Evolutionary conservation across 805 yeast genomes (phyloP), one percentile per base, ranked within the genome.

Genomic region (Yamadazyma laniorum): DNA sequence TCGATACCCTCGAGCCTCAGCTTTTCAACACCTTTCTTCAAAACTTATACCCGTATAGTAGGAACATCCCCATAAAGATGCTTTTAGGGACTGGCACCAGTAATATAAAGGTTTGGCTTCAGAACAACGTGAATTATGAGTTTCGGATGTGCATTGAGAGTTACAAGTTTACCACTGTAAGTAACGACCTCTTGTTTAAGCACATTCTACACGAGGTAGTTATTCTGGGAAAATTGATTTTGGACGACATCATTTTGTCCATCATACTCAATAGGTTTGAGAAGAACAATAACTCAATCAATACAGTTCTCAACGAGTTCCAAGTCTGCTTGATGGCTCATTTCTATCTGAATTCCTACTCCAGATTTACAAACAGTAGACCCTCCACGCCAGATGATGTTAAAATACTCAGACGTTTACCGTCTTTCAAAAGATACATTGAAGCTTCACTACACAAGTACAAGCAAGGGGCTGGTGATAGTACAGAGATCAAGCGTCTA

Each of bases 271-370:
- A 51, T 27, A 45, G 74, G 26, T 67, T 67, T 37, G 57, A 59
- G 32, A 56, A 60, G 43, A 52, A 68, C 25, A 67, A 65, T 46
- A 67, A 65, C 41, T 67, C 73, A 9, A 64, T 68, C 33, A 73
- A 68, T 42, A 50, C 58, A 23, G 51, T 68, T 33, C 55, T 66
- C 12, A 53, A 67, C 3, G 67, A 65, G 42, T 51, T 68, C 29
- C 64, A 63, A 37, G 41, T 68, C 28, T 44, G 61, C 29, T 59
- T 63, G 44, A 63, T 67, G 70, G 63, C 63, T 16, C 61, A 64
- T 41, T 68, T 62, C 44, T 67, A 65, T 46, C 70, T 56, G 50
- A 62, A 59, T 55, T 65, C 66, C 9, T 53, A 60, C 14, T 49
- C 66, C 9, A 42, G 51, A 2, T 40, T 65, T 38, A 35, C 51